phyloP scores from a whole-genome alignment of 306 rosid species.

The Rosa chinensis region DNA sequence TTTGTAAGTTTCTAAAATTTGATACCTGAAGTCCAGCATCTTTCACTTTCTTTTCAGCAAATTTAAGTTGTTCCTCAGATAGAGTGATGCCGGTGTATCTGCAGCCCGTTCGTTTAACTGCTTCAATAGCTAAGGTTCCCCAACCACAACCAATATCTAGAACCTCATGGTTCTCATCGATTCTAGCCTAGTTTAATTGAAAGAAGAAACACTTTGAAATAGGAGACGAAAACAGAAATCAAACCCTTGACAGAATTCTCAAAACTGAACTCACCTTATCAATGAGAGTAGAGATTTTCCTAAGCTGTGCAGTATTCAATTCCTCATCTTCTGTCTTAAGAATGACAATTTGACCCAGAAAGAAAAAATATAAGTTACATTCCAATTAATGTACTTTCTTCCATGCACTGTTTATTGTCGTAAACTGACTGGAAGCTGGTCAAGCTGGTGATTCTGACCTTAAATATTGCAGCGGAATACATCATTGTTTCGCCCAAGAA shows the following conservation, averaged over 20 bases:
- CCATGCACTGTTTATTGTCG: conserved; percentile 3
- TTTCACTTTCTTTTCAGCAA: conserved; percentile 59
- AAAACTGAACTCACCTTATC: conserved; percentile 38
- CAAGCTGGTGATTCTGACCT: conserved; percentile 47
- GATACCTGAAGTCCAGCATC: conserved; percentile 81
- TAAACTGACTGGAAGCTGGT: too few relatives aligned
- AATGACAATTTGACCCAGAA: conserved; percentile 11
- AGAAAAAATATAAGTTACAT: neutral
- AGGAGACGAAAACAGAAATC: neutral
- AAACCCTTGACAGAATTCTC: neutral
- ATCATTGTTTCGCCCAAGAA: conserved; percentile 90
- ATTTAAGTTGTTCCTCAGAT: conserved; percentile 71
- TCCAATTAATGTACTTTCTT: neutral
- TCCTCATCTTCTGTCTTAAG: conserved; percentile 65
- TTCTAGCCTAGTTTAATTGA: conserved; percentile 47
- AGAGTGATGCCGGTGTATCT: conserved; percentile 79
- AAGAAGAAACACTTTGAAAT: neutral
- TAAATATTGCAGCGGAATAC: conserved; percentile 73
- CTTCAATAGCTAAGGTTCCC: conserved; percentile 87
- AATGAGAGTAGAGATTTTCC: conserved; percentile 68
- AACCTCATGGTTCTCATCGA: conserved; percentile 62
- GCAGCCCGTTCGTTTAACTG: conserved; percentile 74
- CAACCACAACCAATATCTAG: conserved; percentile 91
- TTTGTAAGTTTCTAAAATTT: neutral
- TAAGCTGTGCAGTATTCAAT: conserved; percentile 66